A percentile compares a stretch with the other conserved stretches of the same genome.
These are phyloP conservation scores for Trypanosoma conorhini DNA, from an alignment of 208 protist genomes.

Conservation along the genomic window DNA sequence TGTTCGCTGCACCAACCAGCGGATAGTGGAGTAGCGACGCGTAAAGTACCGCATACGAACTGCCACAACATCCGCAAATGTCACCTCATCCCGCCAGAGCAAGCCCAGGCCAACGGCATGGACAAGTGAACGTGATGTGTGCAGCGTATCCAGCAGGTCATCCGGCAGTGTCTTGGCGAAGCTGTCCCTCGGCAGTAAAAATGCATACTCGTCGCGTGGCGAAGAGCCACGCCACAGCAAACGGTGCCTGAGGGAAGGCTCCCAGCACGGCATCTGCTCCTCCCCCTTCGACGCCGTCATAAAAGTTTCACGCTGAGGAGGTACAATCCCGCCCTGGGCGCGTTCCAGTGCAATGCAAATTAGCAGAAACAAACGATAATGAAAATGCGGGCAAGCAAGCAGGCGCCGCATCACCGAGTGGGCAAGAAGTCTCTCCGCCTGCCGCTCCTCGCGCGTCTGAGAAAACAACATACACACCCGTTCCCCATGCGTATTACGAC, in stretches of 20 bases:
- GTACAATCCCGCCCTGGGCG: background rate
- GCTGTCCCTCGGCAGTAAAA: background rate
- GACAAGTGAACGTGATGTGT: background rate
- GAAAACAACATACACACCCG: background rate
- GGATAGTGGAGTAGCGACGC: background rate
- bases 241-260: slow-evolving; percentile 4
- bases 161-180: background rate
- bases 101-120: slow-evolving; percentile 3
- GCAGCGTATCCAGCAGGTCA: slow-evolving; percentile 1
- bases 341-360: slow-evolving; percentile 4
- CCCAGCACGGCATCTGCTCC: slow-evolving; percentile 3
- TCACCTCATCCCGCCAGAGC: slow-evolving; percentile 18
- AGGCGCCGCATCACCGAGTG: background rate
- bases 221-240: slow-evolving; percentile 5
- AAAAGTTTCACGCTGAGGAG: background rate
- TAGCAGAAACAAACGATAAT: slow-evolving; percentile 19
- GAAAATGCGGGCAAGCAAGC: slow-evolving; percentile 6
- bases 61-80: slow-evolving; percentile 20
- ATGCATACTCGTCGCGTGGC: background rate
- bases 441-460: slow-evolving; percentile 7
- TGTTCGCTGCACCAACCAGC: background rate
- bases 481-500: background rate
- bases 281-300: background rate
- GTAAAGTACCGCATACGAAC: slow-evolving; percentile 17
- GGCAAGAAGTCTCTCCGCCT: slow-evolving; percentile 5